Percentiles rank a stretch among this genome's conserved stretches.
Conservation (phyloP, 495 filamentous ascomycete genomes). For the Aspergillus ellipticus region DNA sequence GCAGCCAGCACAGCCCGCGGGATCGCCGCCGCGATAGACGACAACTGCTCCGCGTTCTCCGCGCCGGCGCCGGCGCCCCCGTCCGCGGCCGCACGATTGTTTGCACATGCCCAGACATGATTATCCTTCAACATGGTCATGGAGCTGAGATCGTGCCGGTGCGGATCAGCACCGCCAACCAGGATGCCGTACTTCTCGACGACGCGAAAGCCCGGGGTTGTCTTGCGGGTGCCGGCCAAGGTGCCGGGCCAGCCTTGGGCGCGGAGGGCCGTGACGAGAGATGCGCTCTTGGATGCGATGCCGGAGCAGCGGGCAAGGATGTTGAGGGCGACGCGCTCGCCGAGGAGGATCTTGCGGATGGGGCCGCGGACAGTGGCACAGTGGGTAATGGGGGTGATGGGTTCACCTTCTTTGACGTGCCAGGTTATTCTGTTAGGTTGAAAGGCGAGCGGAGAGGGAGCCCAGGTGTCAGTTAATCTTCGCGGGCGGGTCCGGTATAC, state of each 20-base stretch:
- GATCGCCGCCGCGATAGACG: constrained; percentile 61
- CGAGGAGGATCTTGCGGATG: constrained; percentile 79
- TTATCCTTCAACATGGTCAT: constrained; percentile 99
- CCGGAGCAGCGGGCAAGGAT: constrained; percentile 88
- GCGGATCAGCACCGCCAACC: constrained; percentile 84
- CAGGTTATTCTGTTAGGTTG: constrained; percentile 63
- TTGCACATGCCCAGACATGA: constrained; percentile 81
- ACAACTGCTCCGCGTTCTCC: constrained; percentile 8
- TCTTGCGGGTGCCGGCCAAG: constrained; percentile 95
- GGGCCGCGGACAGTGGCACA: constrained; percentile 85
- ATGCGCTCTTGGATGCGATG: constrained; percentile 67
- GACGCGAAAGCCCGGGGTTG: constrained; percentile 89
- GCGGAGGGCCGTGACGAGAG: constrained; percentile 50
- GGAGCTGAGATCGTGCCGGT: constrained; percentile 83
- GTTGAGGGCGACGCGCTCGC: constrained; percentile 91
- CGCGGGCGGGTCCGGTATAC: too few relatives aligned
- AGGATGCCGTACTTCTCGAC: constrained; percentile 99
- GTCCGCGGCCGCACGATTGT: constrained; percentile 33
- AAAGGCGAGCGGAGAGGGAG: neutral
- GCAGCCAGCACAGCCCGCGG: constrained; percentile 78
- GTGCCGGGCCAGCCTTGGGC: constrained; percentile 69
- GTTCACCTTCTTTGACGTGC: constrained; percentile 73
- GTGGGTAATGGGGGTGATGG: constrained; percentile 52
- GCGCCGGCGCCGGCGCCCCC: constrained; percentile 7
- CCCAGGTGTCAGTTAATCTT: neutral